Percentiles rank a stretch among this genome's conserved stretches.
Conservation (phyloP, 2,329 filamentous ascomycete genomes). For the Aschersonia sp. region DNA sequence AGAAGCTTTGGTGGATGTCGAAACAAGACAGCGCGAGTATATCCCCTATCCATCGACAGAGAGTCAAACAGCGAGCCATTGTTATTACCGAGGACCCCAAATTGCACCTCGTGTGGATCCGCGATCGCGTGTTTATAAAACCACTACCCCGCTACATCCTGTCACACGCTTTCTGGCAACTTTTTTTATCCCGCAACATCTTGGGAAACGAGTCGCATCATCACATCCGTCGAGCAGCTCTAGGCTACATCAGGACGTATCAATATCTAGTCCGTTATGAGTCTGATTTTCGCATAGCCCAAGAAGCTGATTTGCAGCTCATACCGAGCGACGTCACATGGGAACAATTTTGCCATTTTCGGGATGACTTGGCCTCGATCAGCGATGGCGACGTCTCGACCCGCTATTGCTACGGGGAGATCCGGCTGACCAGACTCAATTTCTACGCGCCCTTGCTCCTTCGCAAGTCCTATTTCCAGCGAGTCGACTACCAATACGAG, state of each 20-base stretch:
- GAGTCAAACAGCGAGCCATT: background rate
- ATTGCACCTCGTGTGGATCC: background rate
- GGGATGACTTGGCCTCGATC: background rate
- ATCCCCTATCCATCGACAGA: background rate
- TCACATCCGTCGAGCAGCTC: background rate
- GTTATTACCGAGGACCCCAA: background rate
- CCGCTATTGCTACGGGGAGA: background rate
- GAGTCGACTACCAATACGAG: background rate
- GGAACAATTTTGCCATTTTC: background rate
- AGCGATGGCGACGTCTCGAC: background rate
- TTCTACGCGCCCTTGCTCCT: background rate
- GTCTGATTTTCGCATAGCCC: background rate
- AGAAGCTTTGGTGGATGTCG: background rate
- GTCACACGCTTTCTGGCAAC: background rate
- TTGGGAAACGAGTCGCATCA: background rate
- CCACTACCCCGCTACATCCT: background rate
- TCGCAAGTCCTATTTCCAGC: background rate
- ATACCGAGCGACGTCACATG: background rate
- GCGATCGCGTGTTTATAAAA: background rate
- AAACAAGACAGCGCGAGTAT: background rate
- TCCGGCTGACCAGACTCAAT: background rate
- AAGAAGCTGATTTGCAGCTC: background rate
- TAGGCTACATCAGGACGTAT: background rate
- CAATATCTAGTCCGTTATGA: background rate
- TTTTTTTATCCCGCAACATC: background rate